phyloP scores from a whole-genome alignment of 1,139 yeast genomes.

The Pichia norvegensis region DNA sequence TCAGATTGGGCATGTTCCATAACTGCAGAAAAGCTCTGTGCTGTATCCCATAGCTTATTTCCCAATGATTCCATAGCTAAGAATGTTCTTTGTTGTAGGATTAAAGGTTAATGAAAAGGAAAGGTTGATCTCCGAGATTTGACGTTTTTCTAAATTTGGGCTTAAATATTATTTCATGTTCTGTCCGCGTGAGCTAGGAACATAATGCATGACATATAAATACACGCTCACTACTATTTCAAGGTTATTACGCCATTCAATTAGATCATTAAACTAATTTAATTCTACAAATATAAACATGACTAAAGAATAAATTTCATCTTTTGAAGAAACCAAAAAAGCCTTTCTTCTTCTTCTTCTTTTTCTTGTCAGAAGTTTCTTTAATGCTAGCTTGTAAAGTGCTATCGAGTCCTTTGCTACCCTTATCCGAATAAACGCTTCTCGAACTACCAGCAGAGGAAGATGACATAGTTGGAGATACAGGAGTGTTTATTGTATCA shows the following conservation, averaged over 20 bases:
- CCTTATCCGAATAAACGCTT: neutral
- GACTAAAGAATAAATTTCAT: neutral
- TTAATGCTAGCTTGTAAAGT: neutral
- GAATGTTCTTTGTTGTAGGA: too few relatives aligned
- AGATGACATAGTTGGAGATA: neutral
- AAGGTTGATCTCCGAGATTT: neutral
- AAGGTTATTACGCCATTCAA: too few relatives aligned
- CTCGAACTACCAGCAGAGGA: neutral
- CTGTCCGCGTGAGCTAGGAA: neutral
- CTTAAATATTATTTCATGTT: too few relatives aligned
- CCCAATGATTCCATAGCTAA: slow-evolving; percentile 4
- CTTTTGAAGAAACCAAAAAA: slow-evolving; percentile 10
- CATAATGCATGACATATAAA: too few relatives aligned
- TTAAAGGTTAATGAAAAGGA: neutral
- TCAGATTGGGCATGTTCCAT: neutral
- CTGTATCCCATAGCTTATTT: slow-evolving; percentile 7
- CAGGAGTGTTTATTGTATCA: neutral
- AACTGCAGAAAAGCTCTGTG: slow-evolving; percentile 1
- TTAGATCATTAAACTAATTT: too few relatives aligned
- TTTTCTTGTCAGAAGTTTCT: slow-evolving; percentile 7
- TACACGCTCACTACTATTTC: too few relatives aligned
- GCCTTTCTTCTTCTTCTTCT: slow-evolving; percentile 8
- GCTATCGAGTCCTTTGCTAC: neutral
- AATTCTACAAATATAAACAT: too few relatives aligned
- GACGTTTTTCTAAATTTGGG: neutral